Conservation (phyloP, 1,139 yeast genomes). For the Zygosaccharomyces sapae region DNA sequence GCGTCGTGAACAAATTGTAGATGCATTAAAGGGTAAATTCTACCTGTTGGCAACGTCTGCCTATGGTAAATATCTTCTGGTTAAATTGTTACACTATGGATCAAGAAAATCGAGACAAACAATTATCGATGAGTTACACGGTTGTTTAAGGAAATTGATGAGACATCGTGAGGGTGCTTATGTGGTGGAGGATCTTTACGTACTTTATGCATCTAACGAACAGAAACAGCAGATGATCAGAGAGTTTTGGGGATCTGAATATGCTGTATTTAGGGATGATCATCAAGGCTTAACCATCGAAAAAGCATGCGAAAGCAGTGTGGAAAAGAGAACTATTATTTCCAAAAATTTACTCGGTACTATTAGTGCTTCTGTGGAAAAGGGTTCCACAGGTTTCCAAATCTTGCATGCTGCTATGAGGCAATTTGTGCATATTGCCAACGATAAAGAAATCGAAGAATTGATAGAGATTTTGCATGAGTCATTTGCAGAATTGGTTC, state of each 20-base stretch:
- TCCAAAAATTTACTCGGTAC: slow-evolving; percentile 76
- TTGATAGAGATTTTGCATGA: slow-evolving; percentile 80
- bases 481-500: slow-evolving; percentile 91
- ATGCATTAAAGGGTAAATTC: slow-evolving; percentile 68
- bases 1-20: slow-evolving; percentile 68
- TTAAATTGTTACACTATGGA: slow-evolving; percentile 89
- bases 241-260: slow-evolving; percentile 97
- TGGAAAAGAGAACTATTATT: slow-evolving; percentile 79
- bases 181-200: slow-evolving; percentile 89
- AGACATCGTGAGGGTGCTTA: slow-evolving; percentile 99
- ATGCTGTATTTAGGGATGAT: slow-evolving; percentile 80
- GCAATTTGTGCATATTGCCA: slow-evolving; percentile 72
- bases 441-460: slow-evolving; percentile 65
- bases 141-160: slow-evolving; percentile 85
- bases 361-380: slow-evolving; percentile 84
- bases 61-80: slow-evolving; percentile 86
- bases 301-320: slow-evolving; percentile 62
- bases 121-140: slow-evolving; percentile 82
- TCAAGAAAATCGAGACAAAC: slow-evolving; percentile 70
- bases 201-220: slow-evolving; percentile 75
- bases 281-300: slow-evolving; percentile 59
- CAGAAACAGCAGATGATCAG: slow-evolving; percentile 88
- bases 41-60: slow-evolving; percentile 85
- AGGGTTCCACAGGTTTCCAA: slow-evolving; percentile 95
- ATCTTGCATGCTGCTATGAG: slow-evolving; percentile 94